Evolutionary conservation across 192 early-diverging fungal species (phyloP), one percentile per base, ranked within the genome.

Genomic region (Coemansia sp.): DNA sequence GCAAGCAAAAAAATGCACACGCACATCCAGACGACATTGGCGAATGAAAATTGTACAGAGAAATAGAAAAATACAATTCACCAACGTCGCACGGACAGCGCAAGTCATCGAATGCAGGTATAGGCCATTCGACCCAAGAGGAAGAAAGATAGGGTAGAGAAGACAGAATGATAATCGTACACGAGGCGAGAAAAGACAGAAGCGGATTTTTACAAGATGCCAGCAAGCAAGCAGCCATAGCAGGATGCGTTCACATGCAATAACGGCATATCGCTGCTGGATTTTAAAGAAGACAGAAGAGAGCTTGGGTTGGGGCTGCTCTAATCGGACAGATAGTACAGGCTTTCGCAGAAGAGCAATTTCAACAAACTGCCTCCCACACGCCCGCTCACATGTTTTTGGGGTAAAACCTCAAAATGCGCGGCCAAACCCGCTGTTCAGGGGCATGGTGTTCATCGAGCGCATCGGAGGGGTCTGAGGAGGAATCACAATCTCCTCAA

Each of bases 391-490:
- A 30, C 27, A 30, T 30, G 27, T 30, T 30, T 30, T 30, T 30
- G 7, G 27, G 27, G 7, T 2, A 7, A 30, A 30, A 7, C 7
- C 27, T 30, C 27, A 30, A 7, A 30, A 30, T 30, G 27, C 40
- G 9, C 63, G 39, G 56, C 73, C 63, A 69, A 76, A 76, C 44
- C 67, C 59, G 37, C 56, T 40, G 27, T 78, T 55, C 25, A 70
- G 53, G 11, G 74, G 74, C 65, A 71, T 67, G 12, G 74, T 69
- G 58, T 78, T 78, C 24, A 61, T 57, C 5, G 68, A 67, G 62
- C 74, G 74, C 19, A 59, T 53, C 33, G 71, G 71, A 18, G 74
- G 74, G 22, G 74, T 67, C 23, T 47, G 46, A 13, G 63, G 19
- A 24, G 44, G 52, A 7, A 78, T 65, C 17, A 78, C 48, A 51